These are phyloP conservation scores for Coniferiporia sulphurascens DNA, from an alignment of 1,284 basidiomycete genomes.

Conservation along the genomic window DNA sequence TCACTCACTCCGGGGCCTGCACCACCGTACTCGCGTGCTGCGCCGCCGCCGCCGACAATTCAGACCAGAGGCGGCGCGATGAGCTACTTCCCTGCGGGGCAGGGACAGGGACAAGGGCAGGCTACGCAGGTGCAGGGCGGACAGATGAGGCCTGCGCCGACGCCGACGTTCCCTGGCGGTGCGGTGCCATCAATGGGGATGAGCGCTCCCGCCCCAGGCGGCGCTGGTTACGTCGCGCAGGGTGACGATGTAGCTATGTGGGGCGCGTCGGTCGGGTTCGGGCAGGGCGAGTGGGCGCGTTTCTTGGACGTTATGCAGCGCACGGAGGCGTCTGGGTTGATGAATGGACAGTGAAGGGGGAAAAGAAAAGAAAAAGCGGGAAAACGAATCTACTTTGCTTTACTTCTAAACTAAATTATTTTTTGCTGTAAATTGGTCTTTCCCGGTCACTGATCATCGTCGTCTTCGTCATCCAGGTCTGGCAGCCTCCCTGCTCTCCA, in stretches of 20 bases:
- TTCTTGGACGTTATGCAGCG: constrained; percentile 44
- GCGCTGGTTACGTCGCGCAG: constrained; percentile 17
- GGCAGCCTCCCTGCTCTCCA: no score
- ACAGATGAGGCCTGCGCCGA: neutral
- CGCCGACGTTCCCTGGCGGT: neutral
- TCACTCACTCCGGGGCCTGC: constrained; percentile 16
- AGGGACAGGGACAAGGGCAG: neutral
- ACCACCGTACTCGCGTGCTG: constrained; percentile 7
- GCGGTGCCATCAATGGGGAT: neutral
- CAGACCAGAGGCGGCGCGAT: constrained; percentile 15
- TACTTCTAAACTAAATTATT: no score
- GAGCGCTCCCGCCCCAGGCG: no score
- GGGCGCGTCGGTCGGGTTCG: constrained; percentile 37
- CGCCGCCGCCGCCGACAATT: constrained; percentile 15
- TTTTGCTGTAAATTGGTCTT: no score
- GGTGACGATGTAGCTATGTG: constrained; percentile 35
- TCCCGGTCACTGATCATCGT: no score
- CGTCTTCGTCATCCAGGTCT: no score
- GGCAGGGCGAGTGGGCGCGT: constrained; percentile 37
- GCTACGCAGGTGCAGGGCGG: no score
- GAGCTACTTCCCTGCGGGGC: constrained; percentile 2
- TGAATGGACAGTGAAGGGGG: neutral
- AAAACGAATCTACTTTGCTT: no score
- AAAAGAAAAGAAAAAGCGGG: no score
- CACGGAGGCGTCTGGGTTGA: constrained; percentile 25